Percentiles rank a stretch among this genome's conserved stretches.
Evolutionary conservation across 371 early-diverging fungal genomes (phyloP).

Genomic region (Syncephalastrum racemosum): DNA sequence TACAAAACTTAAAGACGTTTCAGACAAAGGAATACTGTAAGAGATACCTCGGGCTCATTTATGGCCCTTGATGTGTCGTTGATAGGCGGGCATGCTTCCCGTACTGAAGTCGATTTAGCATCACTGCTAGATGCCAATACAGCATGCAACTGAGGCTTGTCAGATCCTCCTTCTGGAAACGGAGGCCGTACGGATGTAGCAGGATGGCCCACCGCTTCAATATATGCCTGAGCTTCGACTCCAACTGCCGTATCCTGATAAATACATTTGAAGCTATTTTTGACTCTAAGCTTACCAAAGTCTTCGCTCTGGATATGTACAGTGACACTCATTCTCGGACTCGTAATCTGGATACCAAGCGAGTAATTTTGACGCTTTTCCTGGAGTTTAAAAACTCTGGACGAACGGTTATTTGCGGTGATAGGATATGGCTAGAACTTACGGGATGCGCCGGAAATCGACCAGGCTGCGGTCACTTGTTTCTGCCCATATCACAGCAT

Average conservation of each 20-base stretch:
- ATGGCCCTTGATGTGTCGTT: too few species aligned
- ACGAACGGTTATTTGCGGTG: neutral
- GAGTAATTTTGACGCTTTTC: constrained; percentile 17
- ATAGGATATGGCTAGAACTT: constrained; percentile 12
- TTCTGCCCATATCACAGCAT: constrained; percentile 36
- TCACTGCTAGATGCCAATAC: neutral
- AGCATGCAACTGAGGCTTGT: neutral
- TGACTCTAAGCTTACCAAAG: constrained; percentile 24
- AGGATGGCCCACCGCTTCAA: neutral
- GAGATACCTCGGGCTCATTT: too few species aligned
- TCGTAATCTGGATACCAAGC: constrained; percentile 14
- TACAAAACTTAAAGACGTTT: too few species aligned
- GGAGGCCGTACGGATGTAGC: too few species aligned
- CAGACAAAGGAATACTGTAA: too few species aligned
- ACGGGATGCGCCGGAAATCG: constrained; percentile 43
- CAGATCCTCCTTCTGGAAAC: neutral
- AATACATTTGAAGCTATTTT: neutral
- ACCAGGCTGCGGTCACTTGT: constrained; percentile 24
- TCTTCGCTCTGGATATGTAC: constrained; percentile 40
- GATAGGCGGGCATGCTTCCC: too few species aligned
- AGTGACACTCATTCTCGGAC: constrained; percentile 9
- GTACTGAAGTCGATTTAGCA: too few species aligned
- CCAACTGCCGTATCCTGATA: neutral
- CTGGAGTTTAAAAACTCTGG: constrained; percentile 14
- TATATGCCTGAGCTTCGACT: neutral